A percentile compares a stretch with the other conserved stretches of the same genome.
These are phyloP conservation scores for Hypomontagnella submonticulosa DNA, from an alignment of 495 filamentous ascomycete genomes.

Conservation along the genomic window DNA sequence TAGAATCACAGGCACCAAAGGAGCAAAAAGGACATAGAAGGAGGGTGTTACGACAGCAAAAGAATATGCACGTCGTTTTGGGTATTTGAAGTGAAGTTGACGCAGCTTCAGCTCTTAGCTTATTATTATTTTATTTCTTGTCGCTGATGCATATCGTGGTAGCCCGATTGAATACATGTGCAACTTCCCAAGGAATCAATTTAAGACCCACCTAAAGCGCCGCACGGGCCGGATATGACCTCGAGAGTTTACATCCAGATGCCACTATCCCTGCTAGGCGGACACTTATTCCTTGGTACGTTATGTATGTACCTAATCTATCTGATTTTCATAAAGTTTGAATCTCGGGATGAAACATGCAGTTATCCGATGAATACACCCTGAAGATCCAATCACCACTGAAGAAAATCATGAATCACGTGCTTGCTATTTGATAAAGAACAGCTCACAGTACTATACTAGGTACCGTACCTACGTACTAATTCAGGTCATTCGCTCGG, in stretches of 20 bases:
- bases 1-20: constrained; percentile 13
- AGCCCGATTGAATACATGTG: too few species aligned
- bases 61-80: constrained; percentile 26
- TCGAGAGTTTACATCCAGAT: not conserved
- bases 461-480: too few species aligned
- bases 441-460: constrained; percentile 15
- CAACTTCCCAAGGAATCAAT: too few species aligned
- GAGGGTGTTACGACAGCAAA: constrained; percentile 35
- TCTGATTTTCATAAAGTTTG: too few species aligned
- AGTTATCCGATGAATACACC: not conserved
- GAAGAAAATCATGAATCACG: not conserved
- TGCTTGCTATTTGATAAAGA: not conserved
- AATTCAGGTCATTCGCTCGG: not conserved
- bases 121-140: too few species aligned
- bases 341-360: too few species aligned
- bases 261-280: too few species aligned
- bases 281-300: too few species aligned
- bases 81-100: constrained; percentile 28
- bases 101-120: constrained; percentile 1
- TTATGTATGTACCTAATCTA: too few species aligned
- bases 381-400: too few species aligned
- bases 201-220: not conserved
- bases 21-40: constrained; percentile 9
- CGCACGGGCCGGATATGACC: not conserved
- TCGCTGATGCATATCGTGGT: too few species aligned